Percentiles rank a stretch among this genome's conserved stretches.
These are phyloP conservation scores for Phoma sp. DNA, from an alignment of 2,329 filamentous ascomycete species.

Conservation along the genomic window DNA sequence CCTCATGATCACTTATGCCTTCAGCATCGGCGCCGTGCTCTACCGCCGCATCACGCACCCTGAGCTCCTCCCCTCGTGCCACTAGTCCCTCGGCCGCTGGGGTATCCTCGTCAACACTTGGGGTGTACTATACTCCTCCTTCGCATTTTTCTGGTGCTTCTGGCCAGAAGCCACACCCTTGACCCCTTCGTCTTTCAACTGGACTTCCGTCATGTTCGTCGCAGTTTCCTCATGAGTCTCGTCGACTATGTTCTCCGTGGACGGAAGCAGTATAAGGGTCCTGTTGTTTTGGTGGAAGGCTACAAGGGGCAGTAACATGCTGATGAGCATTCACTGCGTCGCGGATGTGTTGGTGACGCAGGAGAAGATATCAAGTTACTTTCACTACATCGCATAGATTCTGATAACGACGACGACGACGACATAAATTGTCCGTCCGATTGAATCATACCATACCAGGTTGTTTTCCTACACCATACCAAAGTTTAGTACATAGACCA, in stretches of 20 bases:
- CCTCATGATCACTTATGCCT: constrained; percentile 52
- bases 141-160: constrained; percentile 53
- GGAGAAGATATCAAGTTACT: no score
- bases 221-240: constrained; percentile 36
- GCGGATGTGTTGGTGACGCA: constrained; percentile 3
- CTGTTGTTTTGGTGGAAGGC: constrained; percentile 38
- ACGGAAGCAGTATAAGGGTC: constrained; percentile 44
- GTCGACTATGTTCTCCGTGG: constrained; percentile 42
- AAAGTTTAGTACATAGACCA: no score
- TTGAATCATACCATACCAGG: no score
- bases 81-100: constrained; percentile 50
- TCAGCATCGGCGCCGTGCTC: constrained; percentile 52
- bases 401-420: no score
- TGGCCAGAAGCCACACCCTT: constrained; percentile 47
- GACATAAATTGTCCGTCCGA: no score
- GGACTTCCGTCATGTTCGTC: constrained; percentile 48
- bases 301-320: constrained; percentile 34
- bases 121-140: constrained; percentile 45
- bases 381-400: no score
- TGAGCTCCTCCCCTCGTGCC: constrained; percentile 46
- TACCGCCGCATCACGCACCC: constrained; percentile 49
- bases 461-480: no score
- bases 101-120: constrained; percentile 49
- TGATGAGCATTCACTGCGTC: no score
- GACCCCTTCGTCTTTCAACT: constrained; percentile 41